phyloP scores from a whole-genome alignment of 2,329 filamentous ascomycete species.

The Pseudogymnoascus sp. region DNA sequence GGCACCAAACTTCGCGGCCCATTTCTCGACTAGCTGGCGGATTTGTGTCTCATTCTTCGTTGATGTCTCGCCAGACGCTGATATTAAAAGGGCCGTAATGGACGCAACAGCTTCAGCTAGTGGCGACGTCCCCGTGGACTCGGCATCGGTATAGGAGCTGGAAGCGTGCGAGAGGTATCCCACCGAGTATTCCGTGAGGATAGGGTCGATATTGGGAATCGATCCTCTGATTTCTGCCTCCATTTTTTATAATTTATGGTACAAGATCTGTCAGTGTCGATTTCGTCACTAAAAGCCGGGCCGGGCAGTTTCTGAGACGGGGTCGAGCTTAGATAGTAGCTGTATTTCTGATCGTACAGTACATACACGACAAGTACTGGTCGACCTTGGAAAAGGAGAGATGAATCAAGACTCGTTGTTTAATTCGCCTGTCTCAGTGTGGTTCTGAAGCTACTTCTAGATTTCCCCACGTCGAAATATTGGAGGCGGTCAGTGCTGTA shows the following conservation, averaged over 20 bases:
- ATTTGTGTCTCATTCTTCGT: constrained; percentile 67
- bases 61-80: constrained; percentile 79
- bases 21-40: constrained; percentile 77
- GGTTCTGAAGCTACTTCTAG: constrained; percentile 2
- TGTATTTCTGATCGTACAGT: constrained; percentile 3
- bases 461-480: constrained; percentile 9
- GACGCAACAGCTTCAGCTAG: constrained; percentile 75
- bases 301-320: constrained; percentile 4
- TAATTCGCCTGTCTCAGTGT: constrained; percentile 1
- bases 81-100: constrained; percentile 82
- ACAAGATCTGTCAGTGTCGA: background rate
- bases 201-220: constrained; percentile 78
- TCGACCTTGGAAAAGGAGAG: constrained; percentile 2
- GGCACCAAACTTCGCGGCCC: constrained; percentile 72
- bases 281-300: background rate
- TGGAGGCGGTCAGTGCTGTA: constrained; percentile 10
- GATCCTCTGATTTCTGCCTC: constrained; percentile 79
- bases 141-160: constrained; percentile 69
- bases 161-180: constrained; percentile 94
- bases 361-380: background rate
- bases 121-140: constrained; percentile 62
- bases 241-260: constrained; percentile 43
- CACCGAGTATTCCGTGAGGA: constrained; percentile 85
- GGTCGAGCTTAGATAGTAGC: background rate
- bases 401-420: constrained; percentile 3